Evolutionary conservation across 2,329 filamentous ascomycete genomes (phyloP), one percentile per base, ranked within the genome.

Genomic region (Delphinella strobiligena): DNA sequence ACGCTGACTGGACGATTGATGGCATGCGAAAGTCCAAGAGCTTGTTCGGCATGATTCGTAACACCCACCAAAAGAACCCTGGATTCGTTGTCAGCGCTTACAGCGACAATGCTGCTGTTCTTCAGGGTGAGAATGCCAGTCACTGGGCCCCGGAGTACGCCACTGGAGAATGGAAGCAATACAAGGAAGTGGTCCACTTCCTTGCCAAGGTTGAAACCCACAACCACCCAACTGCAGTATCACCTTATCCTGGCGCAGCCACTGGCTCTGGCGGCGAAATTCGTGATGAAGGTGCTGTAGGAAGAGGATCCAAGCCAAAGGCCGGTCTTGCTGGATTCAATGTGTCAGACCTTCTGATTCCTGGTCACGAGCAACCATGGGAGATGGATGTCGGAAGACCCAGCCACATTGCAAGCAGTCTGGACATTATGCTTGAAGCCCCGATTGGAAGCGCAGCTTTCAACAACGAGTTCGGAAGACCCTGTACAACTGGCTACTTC

Each of bases 381-480:
- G 91, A 98, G 60, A 66, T 84, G 22, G 83, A 95, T 54, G 74
- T 94, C 41, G 91, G 91, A 36, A 88, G 82, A 55, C 91, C 91
- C 4, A 74, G 77, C 33, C 91, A 98, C 62, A 91, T 94, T 54
- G 88, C 91, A 15, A 93, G 85, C 64, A 87, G 83, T 63, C 67
- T 95, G 29, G 88, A 96, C 56, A 96, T 98, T 51, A 96, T 98
- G 89, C 70, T 96, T 9, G 89, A 98, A 59, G 91, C 87, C 0
- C 91, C 91, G 0, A 91, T 98, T 51, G 91, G 91, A 27, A 91
- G 84, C 52, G 91, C 91, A 37, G 78, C 85, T 15, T 96, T 93
- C 69, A 96, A 96, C 68, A 98, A 98, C 56, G 91, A 95, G 55
- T 98, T 96, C 53, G 91, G 91, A 18, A 76, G 91, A 29, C 89